phyloP scores from a whole-genome alignment of 768 basidiomycete genomes.

The Guyanaporus albipodus region DNA sequence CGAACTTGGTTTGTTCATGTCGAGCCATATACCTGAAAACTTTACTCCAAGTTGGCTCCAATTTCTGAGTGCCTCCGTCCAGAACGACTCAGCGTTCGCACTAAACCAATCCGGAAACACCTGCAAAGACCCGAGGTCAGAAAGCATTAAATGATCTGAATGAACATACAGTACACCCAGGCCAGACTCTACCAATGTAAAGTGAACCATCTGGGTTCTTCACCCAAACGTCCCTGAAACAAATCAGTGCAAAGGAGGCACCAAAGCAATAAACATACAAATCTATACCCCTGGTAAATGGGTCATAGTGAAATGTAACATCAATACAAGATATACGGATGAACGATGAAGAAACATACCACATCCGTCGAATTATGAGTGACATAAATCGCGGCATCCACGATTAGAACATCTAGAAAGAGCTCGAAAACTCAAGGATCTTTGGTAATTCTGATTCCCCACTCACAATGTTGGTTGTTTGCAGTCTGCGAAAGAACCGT shows the following conservation, averaged over 20 bases:
- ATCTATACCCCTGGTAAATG: slow-evolving; percentile 59
- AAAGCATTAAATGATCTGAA: background rate
- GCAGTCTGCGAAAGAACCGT: slow-evolving; percentile 4
- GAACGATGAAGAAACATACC: slow-evolving; percentile 36
- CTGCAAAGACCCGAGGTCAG: slow-evolving; percentile 20
- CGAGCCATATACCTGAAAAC: slow-evolving; percentile 62
- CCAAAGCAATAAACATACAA: slow-evolving; percentile 34
- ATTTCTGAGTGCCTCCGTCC: slow-evolving; percentile 56
- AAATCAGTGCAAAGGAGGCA: background rate
- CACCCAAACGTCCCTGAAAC: slow-evolving; percentile 57
- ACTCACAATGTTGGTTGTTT: slow-evolving; percentile 25
- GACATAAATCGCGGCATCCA: slow-evolving; percentile 58
- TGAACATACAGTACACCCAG: slow-evolving; percentile 61
- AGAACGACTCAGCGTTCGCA: slow-evolving; percentile 46
- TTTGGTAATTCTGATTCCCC: background rate
- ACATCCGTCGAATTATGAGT: slow-evolving; percentile 56
- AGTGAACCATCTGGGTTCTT: slow-evolving; percentile 69
- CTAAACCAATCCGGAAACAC: slow-evolving; percentile 61
- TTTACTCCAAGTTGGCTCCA: slow-evolving; percentile 48
- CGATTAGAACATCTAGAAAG: slow-evolving; percentile 57
- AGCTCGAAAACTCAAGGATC: background rate
- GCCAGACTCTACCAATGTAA: slow-evolving; percentile 75
- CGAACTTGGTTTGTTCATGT: slow-evolving; percentile 63
- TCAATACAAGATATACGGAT: background rate
- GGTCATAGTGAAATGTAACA: slow-evolving; percentile 47